Evolutionary conservation across 345 rosid genomes (phyloP).

Genomic region (Geranium brycei): DNA sequence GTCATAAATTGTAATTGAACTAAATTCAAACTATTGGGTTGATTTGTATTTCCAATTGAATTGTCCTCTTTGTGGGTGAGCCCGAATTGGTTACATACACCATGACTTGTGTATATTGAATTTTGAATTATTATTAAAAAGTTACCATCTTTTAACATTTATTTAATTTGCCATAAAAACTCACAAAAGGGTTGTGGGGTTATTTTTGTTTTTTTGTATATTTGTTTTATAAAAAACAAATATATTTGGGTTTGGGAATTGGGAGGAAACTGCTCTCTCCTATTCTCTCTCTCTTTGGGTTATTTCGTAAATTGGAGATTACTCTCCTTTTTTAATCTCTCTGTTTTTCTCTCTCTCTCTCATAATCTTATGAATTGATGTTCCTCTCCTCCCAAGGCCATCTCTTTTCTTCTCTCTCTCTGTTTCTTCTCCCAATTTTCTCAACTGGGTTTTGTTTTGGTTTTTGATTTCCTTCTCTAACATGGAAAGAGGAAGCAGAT

Average conservation of each 20-base stretch:
- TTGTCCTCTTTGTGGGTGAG: too few species aligned
- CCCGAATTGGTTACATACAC: too few species aligned
- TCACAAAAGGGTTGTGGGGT: too few species aligned
- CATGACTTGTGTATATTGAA: too few species aligned
- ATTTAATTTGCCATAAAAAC: too few species aligned
- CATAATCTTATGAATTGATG: slow-evolving; percentile 3
- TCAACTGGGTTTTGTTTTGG: not conserved
- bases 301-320: slow-evolving; percentile 14
- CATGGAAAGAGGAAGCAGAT: not conserved
- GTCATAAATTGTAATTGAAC: too few species aligned
- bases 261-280: not conserved
- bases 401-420: slow-evolving; percentile 5
- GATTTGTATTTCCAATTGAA: too few species aligned
- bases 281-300: slow-evolving; percentile 13
- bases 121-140: too few species aligned
- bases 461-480: not conserved
- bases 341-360: not conserved
- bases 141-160: too few species aligned
- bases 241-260: not conserved
- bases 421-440: slow-evolving; percentile 1
- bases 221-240: too few species aligned
- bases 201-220: too few species aligned
- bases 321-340: slow-evolving; percentile 13
- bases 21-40: too few species aligned
- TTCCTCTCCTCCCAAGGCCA: slow-evolving; percentile 11